Evolutionary conservation across 2,329 filamentous ascomycete genomes (phyloP).

Genomic region (Sclerotinia sclerotiorum): DNA sequence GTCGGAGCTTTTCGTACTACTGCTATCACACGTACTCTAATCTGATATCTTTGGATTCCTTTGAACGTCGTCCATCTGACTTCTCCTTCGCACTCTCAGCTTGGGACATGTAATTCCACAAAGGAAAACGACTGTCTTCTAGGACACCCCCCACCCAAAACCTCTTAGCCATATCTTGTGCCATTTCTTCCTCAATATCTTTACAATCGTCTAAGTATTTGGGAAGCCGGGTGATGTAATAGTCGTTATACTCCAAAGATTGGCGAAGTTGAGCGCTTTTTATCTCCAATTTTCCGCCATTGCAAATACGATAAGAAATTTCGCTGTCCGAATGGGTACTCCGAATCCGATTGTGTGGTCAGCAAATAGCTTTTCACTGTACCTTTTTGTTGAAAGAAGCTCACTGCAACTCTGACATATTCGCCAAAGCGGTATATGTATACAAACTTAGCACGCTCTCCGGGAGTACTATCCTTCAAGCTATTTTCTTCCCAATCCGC

Average conservation of each 20-base stretch:
- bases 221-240: fast-evolving
- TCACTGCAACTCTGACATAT: not conserved
- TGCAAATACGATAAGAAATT: not conserved
- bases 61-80: not conserved
- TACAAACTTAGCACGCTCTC: not conserved
- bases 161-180: not conserved
- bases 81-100: not conserved
- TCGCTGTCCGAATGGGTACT: not conserved
- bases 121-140: not conserved
- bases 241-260: fast-evolving
- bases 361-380: not conserved
- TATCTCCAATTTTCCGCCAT: not conserved
- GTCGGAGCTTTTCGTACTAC: not conserved
- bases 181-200: not conserved
- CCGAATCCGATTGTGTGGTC: not conserved
- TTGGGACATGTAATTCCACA: not conserved
- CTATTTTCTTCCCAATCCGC: not conserved
- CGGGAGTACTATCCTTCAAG: fast-evolving
- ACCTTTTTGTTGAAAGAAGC: not conserved
- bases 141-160: not conserved
- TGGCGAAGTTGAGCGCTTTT: not conserved
- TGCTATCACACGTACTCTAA: not conserved
- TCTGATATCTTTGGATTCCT: not conserved
- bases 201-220: not conserved
- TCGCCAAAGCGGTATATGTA: not conserved